Evolutionary conservation across 1,284 basidiomycete species (phyloP).

Genomic region (Rhodofomes roseus): DNA sequence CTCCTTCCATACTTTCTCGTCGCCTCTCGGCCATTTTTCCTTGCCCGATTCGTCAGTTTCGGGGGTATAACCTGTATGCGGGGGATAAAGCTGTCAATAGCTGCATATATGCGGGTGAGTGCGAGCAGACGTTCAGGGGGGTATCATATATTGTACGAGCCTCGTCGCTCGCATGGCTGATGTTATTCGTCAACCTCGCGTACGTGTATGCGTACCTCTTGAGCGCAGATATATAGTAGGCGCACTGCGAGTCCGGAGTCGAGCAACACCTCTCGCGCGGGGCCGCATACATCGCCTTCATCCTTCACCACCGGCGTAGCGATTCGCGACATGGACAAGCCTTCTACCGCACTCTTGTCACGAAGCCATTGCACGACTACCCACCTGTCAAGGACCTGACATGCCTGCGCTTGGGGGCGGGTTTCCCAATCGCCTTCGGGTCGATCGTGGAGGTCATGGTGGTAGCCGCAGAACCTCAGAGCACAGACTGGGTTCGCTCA

Average conservation of each 20-base stretch:
- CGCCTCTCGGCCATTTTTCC: conserved; percentile 83
- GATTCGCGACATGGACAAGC: no score
- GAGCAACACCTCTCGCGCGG: no score
- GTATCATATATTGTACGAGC: no score
- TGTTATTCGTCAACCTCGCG: no score
- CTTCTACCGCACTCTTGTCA: no score
- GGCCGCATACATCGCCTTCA: no score
- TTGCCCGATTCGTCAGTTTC: conserved; percentile 72
- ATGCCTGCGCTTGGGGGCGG: conserved; percentile 54
- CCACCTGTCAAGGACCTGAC: conserved; percentile 72
- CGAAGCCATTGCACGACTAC: conserved; percentile 1
- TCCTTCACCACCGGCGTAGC: no score
- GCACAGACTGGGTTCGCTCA: background rate
- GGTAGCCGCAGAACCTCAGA: background rate
- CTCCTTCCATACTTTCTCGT: conserved; percentile 76
- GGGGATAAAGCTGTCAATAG: background rate
- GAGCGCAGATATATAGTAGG: no score
- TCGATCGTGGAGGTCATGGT: conserved; percentile 56
- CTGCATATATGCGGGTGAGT: background rate
- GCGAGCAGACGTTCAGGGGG: background rate
- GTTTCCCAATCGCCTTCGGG: conserved; percentile 59
- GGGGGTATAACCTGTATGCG: conserved; percentile 60
- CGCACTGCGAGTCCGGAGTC: no score
- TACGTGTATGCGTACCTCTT: no score
- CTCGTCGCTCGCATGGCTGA: no score